These are phyloP conservation scores for Saccharomyces hybrid DNA, from an alignment of 1,139 yeast genomes.

Conservation along the genomic window DNA sequence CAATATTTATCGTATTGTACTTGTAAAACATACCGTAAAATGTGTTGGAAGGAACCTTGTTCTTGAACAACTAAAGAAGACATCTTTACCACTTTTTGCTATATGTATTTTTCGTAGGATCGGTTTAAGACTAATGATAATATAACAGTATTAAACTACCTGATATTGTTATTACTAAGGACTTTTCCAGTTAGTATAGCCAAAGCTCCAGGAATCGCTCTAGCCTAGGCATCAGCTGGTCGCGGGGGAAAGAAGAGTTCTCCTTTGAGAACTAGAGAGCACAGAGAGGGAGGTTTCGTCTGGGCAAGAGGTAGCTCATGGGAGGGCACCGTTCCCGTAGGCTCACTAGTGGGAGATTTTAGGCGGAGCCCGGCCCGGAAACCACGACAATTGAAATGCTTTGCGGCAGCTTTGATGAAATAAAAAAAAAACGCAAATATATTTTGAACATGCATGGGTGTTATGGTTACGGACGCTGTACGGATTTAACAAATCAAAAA, in stretches of 20 bases:
- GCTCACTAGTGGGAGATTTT: no score
- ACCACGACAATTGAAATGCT: no score
- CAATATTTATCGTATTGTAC: neutral
- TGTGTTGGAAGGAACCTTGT: conserved; percentile 35
- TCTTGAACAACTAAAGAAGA: conserved; percentile 92
- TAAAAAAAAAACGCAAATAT: no score
- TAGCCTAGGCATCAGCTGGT: neutral
- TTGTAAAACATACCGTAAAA: conserved; percentile 79
- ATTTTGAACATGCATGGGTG: no score
- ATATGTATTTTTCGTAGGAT: conserved; percentile 6
- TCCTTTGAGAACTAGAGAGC: neutral
- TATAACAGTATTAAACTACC: neutral
- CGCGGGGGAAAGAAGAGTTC: neutral
- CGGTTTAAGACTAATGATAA: neutral
- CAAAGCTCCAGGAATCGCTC: neutral
- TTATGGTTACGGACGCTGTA: no score
- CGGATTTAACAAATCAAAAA: no score
- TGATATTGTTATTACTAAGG: conserved; percentile 1
- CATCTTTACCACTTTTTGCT: conserved; percentile 14
- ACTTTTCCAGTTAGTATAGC: neutral
- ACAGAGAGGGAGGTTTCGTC: neutral
- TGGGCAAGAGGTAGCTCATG: neutral
- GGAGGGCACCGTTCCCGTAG: no score
- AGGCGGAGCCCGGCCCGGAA: no score
- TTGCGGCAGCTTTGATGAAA: no score